These are phyloP conservation scores for Arctostaphylos glauca DNA, from an alignment of 148 eudicot genomes.

Conservation along the genomic window DNA sequence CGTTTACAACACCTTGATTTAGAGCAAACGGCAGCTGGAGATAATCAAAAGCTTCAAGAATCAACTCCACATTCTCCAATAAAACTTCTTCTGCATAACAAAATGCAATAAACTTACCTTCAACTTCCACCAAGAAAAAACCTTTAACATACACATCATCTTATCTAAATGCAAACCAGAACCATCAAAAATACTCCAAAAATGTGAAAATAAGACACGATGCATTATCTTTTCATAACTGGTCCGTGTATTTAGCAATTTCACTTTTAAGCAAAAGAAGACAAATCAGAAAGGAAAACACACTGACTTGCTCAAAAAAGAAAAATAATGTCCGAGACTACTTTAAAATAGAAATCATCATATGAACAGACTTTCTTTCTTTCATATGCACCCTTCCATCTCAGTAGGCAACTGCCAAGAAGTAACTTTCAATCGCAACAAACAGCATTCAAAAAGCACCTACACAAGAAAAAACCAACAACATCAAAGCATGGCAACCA, in stretches of 20 bases:
- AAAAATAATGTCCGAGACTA: not conserved
- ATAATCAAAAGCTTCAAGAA: constrained; percentile 93
- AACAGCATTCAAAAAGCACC: not conserved
- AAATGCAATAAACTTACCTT: not conserved
- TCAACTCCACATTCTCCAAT: constrained; percentile 86
- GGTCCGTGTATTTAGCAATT: not conserved
- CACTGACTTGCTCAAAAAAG: not conserved
- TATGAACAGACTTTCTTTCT: not conserved
- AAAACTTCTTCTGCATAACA: constrained; percentile 81
- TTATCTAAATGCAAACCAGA: not conserved
- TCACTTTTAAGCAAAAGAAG: not conserved
- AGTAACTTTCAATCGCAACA: not conserved
- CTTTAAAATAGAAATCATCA: not conserved
- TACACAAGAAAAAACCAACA: not conserved
- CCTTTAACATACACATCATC: not conserved
- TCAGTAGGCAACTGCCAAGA: not conserved
- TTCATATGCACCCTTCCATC: not conserved
- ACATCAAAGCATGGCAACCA: not conserved
- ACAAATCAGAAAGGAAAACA: not conserved
- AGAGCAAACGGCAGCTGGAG: constrained; percentile 90
- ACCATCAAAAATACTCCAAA: constrained; percentile 7
- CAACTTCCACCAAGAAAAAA: constrained; percentile 12
- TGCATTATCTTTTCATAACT: not conserved
- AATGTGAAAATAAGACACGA: not conserved
- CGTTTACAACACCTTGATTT: constrained; percentile 48